These are phyloP conservation scores for Penicillium parvum DNA, from an alignment of 495 filamentous ascomycete genomes.

Conservation along the genomic window DNA sequence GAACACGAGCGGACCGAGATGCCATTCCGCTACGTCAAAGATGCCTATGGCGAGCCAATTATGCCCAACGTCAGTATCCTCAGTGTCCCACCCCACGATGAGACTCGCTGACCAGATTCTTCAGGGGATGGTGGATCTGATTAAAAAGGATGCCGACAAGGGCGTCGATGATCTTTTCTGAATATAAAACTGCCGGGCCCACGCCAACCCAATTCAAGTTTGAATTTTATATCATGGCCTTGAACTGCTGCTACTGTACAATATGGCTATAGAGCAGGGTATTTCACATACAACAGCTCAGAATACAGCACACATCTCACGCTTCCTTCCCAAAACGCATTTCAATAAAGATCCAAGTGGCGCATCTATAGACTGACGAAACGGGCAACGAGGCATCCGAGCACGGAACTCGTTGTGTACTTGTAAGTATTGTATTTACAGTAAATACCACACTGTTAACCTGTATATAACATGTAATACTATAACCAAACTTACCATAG, in stretches of 20 bases:
- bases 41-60: slow-evolving; percentile 65
- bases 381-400: slow-evolving; percentile 11
- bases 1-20: slow-evolving; percentile 92
- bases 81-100: neutral
- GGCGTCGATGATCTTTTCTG: slow-evolving; percentile 81
- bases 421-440: neutral
- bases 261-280: no score
- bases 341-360: slow-evolving; percentile 1
- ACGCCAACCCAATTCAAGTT: no score
- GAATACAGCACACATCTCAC: neutral
- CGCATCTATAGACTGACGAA: slow-evolving; percentile 22
- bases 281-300: no score
- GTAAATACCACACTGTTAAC: neutral
- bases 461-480: slow-evolving; percentile 8
- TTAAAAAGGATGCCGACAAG: slow-evolving; percentile 91
- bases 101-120: neutral
- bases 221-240: no score
- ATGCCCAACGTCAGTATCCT: slow-evolving; percentile 74
- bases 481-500: slow-evolving; percentile 1
- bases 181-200: neutral
- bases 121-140: slow-evolving; percentile 91
- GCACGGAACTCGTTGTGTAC: neutral
- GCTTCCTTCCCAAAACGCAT: neutral
- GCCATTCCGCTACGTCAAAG: slow-evolving; percentile 94
- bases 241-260: no score